Evolutionary conservation across 2,329 filamentous ascomycete genomes (phyloP), one percentile per base, ranked within the genome.

Genomic region (Alternaria incomplexa): DNA sequence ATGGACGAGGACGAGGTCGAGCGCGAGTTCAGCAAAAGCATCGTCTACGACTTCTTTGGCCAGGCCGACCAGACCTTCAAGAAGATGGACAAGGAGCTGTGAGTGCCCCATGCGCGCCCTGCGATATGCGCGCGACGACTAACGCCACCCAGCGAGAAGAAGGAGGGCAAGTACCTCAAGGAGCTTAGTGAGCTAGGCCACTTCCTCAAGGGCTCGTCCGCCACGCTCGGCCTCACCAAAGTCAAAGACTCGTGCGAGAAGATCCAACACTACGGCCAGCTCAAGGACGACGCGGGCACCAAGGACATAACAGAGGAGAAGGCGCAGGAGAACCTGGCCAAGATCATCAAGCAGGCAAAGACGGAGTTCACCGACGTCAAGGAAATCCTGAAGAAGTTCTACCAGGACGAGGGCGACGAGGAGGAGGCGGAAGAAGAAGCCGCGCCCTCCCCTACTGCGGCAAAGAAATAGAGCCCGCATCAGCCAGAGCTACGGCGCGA

Each of bases 191-290:
- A 88, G 56, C 89, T 97, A 30, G 96, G 96, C 45, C 96, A 99
- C 82, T 99, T 97, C 83, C 86, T 99, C 71, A 99, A 99, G 83
- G 96, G 96, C 63, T 98, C 95, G 7, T 97, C 95, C 9, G 95
- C 96, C 43, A 97, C 96, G 5, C 87, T 99, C 57, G 96, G 96
- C 48, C 87, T 98, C 58, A 90, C 88, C 74, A 96, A 96, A 80
- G 91, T 99, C 73, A 92, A 93, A 79, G 93, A 97, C 76, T 91
- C 89, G 66, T 99, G 96, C 83, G 94, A 98, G 82, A 93, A 96
- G 85, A 97, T 99, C 74, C 95, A 99, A 81, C 91, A 97, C 76
- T 96, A 90, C 79, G 95, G 95, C 70, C 91, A 91, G 74, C 85
- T 87, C 73, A 93, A 94, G 81, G 93, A 95, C 71, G 88, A 92